These are phyloP conservation scores for Fistulifera solaris DNA, from an alignment of 108 stramenopile genomes.

Conservation along the genomic window DNA sequence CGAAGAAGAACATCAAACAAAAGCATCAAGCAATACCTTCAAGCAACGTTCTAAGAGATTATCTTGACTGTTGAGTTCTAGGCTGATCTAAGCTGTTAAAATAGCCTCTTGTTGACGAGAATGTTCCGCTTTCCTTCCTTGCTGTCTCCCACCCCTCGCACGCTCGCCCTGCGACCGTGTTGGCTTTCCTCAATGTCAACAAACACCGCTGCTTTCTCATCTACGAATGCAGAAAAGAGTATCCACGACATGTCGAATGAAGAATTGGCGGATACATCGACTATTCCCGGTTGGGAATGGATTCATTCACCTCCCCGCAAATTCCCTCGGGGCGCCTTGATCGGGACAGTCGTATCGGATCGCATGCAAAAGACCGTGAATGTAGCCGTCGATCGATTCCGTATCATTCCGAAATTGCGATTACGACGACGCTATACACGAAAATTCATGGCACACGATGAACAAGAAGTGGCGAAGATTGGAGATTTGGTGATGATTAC, in stretches of 20 bases:
- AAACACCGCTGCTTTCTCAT: too few relatives aligned
- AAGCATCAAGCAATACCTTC: too few relatives aligned
- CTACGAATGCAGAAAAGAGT: background rate
- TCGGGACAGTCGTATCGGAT: constrained; percentile 77
- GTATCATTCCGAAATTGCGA: constrained; percentile 60
- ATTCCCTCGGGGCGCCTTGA: constrained; percentile 62
- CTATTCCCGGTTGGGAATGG: constrained; percentile 73
- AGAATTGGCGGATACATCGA: constrained; percentile 50
- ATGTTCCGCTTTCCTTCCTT: too few relatives aligned
- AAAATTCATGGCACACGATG: constrained; percentile 92
- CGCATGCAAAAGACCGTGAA: constrained; percentile 88
- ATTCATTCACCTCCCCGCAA: constrained; percentile 68
- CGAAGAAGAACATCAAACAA: too few relatives aligned
- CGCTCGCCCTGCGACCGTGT: too few relatives aligned
- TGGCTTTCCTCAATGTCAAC: too few relatives aligned
- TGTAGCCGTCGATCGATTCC: constrained; percentile 80
- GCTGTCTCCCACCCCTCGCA: too few relatives aligned
- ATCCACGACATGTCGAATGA: constrained; percentile 56
- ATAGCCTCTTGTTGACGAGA: too few relatives aligned
- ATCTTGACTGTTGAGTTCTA: too few relatives aligned
- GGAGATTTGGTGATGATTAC: constrained; percentile 87
- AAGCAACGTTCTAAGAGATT: too few relatives aligned
- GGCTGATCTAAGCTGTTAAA: too few relatives aligned
- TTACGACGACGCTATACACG: constrained; percentile 59
- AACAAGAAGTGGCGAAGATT: constrained; percentile 63